phyloP scores from a whole-genome alignment of 2,329 filamentous ascomycete species.

The Fusarium equiseti region DNA sequence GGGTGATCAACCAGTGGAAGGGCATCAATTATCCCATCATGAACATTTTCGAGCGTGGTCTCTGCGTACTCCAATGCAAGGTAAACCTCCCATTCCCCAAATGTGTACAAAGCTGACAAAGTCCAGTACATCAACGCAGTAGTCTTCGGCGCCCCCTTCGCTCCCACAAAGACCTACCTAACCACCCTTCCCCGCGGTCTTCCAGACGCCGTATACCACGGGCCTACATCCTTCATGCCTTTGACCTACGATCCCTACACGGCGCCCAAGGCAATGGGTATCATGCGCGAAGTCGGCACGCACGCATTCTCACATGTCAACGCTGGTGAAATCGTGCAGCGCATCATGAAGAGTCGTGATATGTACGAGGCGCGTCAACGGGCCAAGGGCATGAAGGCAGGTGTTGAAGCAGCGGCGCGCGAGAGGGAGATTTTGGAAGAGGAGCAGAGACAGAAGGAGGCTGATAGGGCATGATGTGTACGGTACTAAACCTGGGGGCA shows the following conservation, averaged over 20 bases:
- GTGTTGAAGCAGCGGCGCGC: slow-evolving; percentile 75
- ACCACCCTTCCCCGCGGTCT: slow-evolving; percentile 77
- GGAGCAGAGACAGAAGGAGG: slow-evolving; percentile 65
- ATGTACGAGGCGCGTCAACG: slow-evolving; percentile 93
- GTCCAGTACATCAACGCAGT: slow-evolving; percentile 85
- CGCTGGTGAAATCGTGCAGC: slow-evolving; percentile 88
- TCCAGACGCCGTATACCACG: slow-evolving; percentile 90
- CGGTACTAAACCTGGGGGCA: neutral
- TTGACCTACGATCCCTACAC: slow-evolving; percentile 83
- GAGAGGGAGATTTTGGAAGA: slow-evolving; percentile 72
- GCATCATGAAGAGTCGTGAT: slow-evolving; percentile 87
- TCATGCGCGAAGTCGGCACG: slow-evolving; percentile 81
- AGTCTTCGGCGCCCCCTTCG: slow-evolving; percentile 90
- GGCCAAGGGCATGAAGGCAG: slow-evolving; percentile 88
- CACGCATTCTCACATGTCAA: slow-evolving; percentile 91
- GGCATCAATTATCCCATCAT: slow-evolving; percentile 99
- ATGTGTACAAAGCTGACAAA: slow-evolving; percentile 15
- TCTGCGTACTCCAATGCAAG: slow-evolving; percentile 95
- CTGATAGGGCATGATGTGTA: slow-evolving; percentile 46
- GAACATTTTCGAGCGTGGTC: slow-evolving; percentile 96
- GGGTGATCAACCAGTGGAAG: slow-evolving; percentile 96
- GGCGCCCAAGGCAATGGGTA: slow-evolving; percentile 82
- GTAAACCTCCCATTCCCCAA: slow-evolving; percentile 58
- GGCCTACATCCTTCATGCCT: slow-evolving; percentile 92
- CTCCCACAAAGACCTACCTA: slow-evolving; percentile 83